Evolutionary conservation across 2,329 filamentous ascomycete species (phyloP).

Genomic region (Fusarium torulosum): DNA sequence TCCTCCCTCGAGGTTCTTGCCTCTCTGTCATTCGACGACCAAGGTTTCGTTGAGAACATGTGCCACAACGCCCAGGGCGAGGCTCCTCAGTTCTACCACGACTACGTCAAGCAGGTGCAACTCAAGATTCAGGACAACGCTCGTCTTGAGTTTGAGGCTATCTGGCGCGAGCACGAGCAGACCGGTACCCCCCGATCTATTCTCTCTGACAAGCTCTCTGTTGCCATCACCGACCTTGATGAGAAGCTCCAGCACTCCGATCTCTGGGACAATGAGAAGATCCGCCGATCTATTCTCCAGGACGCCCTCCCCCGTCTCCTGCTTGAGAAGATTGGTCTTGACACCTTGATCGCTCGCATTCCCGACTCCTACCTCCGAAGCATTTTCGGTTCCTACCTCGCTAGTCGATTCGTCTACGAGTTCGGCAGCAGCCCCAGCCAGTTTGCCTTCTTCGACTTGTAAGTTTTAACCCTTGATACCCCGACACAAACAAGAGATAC

Average conservation of each 20-base stretch:
- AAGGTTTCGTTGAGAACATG: constrained; percentile 92
- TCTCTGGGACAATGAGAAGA: constrained; percentile 85
- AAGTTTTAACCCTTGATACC: constrained; percentile 62
- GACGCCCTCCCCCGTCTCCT: constrained; percentile 90
- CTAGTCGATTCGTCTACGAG: constrained; percentile 95
- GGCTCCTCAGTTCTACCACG: constrained; percentile 89
- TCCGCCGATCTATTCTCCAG: constrained; percentile 81
- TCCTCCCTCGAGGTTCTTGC: constrained; percentile 97
- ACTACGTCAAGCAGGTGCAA: constrained; percentile 93
- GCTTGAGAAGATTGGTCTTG: constrained; percentile 89
- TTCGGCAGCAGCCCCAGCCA: constrained; percentile 93
- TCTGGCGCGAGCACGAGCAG: constrained; percentile 92
- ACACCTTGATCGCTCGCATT: constrained; percentile 87
- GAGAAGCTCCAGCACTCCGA: constrained; percentile 96
- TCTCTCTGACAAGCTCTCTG: constrained; percentile 90
- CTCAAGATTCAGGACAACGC: constrained; percentile 92
- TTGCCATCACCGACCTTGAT: constrained; percentile 95
- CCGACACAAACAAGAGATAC: constrained; percentile 24
- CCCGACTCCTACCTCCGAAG: constrained; percentile 92
- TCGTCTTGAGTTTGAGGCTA: constrained; percentile 93
- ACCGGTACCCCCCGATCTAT: constrained; percentile 84
- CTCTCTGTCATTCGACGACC: constrained; percentile 92
- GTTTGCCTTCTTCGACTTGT: constrained; percentile 99
- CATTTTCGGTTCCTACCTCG: constrained; percentile 96
- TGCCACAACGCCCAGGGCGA: constrained; percentile 80